Base-by-base conservation (phyloP, 2,329 filamentous ascomycete species). In the Botrytis aclada region DNA sequence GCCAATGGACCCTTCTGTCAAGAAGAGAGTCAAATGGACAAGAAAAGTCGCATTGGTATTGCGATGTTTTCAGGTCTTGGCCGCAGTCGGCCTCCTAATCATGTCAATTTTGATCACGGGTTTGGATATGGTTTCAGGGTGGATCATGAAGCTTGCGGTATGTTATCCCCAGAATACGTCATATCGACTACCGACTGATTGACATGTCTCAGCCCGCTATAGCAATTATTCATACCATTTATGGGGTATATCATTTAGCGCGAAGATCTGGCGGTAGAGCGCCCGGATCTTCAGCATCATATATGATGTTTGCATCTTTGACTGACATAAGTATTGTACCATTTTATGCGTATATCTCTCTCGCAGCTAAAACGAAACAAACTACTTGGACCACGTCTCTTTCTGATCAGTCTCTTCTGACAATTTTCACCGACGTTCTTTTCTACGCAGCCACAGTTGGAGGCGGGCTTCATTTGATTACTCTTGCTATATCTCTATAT, bases 271-370 rank as follows among this genome's bases (percentile, higher is more conserved):
- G 89, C 65, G 88, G 86, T 62, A 89, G 94, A 69, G 90, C 94
- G 0, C 90, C 95, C 0, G 91, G 86, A 5, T 97, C 93, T 34
- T 93, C 94, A 29, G 91, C 93, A 22, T 95, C 93, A 76, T 98
- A 98, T 82, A 94, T 97, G 82, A 83, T 96, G 73, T 98, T 98
- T 81, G 89, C 94, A 4, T 86, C 88, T 18, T 83, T 94, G 61
- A 88, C 92, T 60, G 95, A 98, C 81, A 79, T 89, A 22, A 83
- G 83, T 18, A 82, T 87, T 62, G 77, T 88, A 39, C 85, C 87
- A 14, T 82, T 90, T 54, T 91, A 88, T 78, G 84, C 84, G 10
- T 90, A 88, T 74, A 86, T 86, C 10, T 84, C 84, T 4, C 80
- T 87, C 63, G 82, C 84, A 10, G 83, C 84, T 18, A 82, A 84